Percentiles rank a stretch among this genome's conserved stretches.
Conservation (phyloP, 441 rosid genomes). For the Kokia cookei region DNA sequence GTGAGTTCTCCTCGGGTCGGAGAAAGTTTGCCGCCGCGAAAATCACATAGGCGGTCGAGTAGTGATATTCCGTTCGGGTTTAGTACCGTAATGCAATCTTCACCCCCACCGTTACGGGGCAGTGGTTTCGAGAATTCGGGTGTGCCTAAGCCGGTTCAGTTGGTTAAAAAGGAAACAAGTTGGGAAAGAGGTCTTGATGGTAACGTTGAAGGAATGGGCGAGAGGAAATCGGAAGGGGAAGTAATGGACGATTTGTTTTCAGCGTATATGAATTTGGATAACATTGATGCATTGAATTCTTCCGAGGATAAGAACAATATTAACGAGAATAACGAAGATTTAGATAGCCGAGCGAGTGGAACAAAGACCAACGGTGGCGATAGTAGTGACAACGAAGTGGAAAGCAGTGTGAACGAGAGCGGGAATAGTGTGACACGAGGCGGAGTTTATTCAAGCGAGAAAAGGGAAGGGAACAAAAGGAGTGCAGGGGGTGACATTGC, state of each 20-base stretch:
- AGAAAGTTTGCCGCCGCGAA: slow-evolving; percentile 78
- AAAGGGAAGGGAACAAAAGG: slow-evolving; percentile 72
- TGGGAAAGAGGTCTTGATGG: slow-evolving; percentile 47
- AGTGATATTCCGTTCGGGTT: slow-evolving; percentile 83
- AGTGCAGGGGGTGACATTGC: slow-evolving; percentile 71
- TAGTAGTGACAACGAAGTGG: slow-evolving; percentile 90
- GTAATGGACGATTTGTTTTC: slow-evolving; percentile 84
- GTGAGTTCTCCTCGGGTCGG: slow-evolving; percentile 36
- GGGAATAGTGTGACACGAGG: slow-evolving; percentile 42
- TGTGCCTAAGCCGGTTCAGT: slow-evolving; percentile 49
- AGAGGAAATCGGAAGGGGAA: slow-evolving; percentile 73
- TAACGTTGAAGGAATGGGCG: slow-evolving; percentile 57
- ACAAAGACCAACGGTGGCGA: slow-evolving; percentile 74
- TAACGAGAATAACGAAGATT: slow-evolving; percentile 67
- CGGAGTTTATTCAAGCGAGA: slow-evolving; percentile 38
- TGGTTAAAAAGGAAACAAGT: slow-evolving; percentile 59
- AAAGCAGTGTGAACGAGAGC: slow-evolving; percentile 57
- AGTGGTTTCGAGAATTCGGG: slow-evolving; percentile 29
- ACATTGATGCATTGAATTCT: slow-evolving; percentile 75
- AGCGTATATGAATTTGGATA: slow-evolving; percentile 88
- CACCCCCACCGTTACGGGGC: slow-evolving; percentile 41
- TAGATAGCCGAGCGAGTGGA: slow-evolving; percentile 88
- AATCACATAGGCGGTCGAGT: slow-evolving; percentile 76
- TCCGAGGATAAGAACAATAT: slow-evolving; percentile 68
- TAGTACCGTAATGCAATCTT: slow-evolving; percentile 38